Base-by-base conservation (phyloP, 805 yeast genomes). In the Sugiyamaella floridensis region DNA sequence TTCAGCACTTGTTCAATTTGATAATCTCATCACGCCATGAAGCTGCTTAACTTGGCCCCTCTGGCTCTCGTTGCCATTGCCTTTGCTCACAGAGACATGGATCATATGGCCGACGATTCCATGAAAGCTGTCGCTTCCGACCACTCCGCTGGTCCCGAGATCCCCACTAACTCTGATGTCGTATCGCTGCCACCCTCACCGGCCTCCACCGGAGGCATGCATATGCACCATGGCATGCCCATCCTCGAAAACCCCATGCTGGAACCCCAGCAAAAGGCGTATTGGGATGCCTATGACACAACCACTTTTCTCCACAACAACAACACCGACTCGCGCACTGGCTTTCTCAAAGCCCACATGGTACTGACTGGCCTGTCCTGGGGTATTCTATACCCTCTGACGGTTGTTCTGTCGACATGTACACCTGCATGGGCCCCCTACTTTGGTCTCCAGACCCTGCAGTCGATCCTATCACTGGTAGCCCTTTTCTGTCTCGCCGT, bases 231-330 rank as follows among this genome's bases (percentile, higher is more conserved):
- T 63, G 95, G 95, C 0, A 62, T 79, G 58, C 90, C 95, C 1
- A 86, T 90, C 43, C 72, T 89, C 45, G 71, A 81, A 26, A 65
- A 76, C 54, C 84, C 86, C 1, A 63, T 79, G 16, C 74, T 90
- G 47, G 75, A 82, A 15, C 84, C 90, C 0, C 85, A 81, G 45
- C 96, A 89, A 67, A 71, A 81, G 51, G 65, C 75, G 26, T 90
- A 77, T 67, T 90, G 97, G 97, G 82, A 81, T 47, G 65, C 68
- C 22, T 90, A 89, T 68, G 81, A 86, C 63, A 81, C 95, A 12
- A 84, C 92, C 1, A 82, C 88, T 2, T 81, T 87, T 69, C 56
- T 54, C 43, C 49, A 65, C 15, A 55, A 52, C 3, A 44, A 47
- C 26, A 48, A 18, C 41, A 81, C 79, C 7, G 52, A 62, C 7